phyloP scores from a whole-genome alignment of 2,329 filamentous ascomycete genomes.

The Fusarium nygamai region DNA sequence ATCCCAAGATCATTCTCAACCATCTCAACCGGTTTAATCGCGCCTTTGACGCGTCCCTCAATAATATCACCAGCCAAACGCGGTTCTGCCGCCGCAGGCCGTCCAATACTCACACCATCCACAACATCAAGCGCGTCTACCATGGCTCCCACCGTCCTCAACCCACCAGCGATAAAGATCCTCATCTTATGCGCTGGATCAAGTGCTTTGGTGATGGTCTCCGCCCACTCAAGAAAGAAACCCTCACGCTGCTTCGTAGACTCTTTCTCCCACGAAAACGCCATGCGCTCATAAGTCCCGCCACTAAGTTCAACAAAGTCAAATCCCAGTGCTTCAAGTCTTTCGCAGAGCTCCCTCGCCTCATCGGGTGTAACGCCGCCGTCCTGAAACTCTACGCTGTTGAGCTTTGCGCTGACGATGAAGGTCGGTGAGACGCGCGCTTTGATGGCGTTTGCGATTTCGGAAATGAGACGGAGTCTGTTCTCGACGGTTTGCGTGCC shows the following conservation, averaged over 20 bases:
- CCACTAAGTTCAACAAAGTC: conserved; percentile 70
- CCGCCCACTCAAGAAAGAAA: conserved; percentile 69
- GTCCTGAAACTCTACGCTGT: conserved; percentile 65
- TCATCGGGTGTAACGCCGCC: conserved; percentile 63
- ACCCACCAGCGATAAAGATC: conserved; percentile 66
- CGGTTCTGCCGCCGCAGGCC: conserved; percentile 48
- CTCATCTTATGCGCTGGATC: conserved; percentile 55
- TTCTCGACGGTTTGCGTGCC: conserved; percentile 56
- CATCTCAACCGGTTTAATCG: conserved; percentile 17
- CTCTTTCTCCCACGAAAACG: conserved; percentile 61
- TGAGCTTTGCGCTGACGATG: conserved; percentile 66
- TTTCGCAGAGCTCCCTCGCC: conserved; percentile 56
- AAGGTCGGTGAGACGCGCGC: conserved; percentile 43
- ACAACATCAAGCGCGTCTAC: conserved; percentile 64
- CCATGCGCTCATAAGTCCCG: conserved; percentile 66
- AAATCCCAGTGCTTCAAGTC: conserved; percentile 59
- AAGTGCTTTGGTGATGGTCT: conserved; percentile 56
- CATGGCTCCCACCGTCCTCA: conserved; percentile 66
- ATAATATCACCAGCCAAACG: conserved; percentile 46
- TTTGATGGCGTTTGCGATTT: conserved; percentile 52
- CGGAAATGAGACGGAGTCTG: conserved; percentile 55
- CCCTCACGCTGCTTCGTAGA: conserved; percentile 64
- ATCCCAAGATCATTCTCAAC: conserved; percentile 27
- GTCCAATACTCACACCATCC: conserved; percentile 66
- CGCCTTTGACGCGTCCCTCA: conserved; percentile 28